Evolutionary conservation across 345 rosid genomes (phyloP).

Genomic region (Sisymbrium altissimum): DNA sequence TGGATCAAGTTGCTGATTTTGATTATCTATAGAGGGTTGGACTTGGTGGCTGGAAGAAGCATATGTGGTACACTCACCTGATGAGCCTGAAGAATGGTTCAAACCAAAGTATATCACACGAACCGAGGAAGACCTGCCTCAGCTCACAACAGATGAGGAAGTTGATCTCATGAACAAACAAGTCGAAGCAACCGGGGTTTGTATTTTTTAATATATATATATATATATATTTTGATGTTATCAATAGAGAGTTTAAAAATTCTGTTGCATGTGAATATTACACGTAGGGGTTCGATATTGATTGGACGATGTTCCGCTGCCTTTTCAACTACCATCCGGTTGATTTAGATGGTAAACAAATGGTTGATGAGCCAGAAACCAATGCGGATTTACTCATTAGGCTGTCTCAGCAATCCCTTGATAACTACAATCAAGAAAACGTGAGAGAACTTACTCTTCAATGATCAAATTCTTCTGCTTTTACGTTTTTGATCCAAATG

Average conservation of each 20-base stretch:
- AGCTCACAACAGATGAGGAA: background rate
- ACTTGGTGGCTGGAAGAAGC: background rate
- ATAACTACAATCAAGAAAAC: background rate
- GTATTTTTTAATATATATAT: no score
- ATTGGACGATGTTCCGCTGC: background rate
- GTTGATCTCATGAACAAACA: background rate
- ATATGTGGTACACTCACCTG: background rate
- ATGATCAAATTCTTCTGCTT: no score
- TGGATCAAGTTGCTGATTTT: background rate
- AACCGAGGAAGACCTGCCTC: background rate
- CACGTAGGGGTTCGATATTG: background rate
- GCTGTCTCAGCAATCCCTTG: background rate
- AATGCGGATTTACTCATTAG: background rate
- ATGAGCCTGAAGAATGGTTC: background rate
- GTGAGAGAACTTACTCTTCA: background rate
- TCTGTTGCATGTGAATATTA: background rate
- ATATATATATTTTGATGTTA: no score
- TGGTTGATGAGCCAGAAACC: background rate
- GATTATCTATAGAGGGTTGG: background rate
- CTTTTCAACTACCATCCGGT: slow-evolving; percentile 10
- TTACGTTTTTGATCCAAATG: no score
- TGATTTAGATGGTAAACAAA: background rate
- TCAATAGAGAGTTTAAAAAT: background rate
- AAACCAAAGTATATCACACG: background rate
- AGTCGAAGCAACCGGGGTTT: background rate